Conservation (phyloP, 2,329 filamentous ascomycete genomes). For the Cladosporium austrohemisphaericum region DNA sequence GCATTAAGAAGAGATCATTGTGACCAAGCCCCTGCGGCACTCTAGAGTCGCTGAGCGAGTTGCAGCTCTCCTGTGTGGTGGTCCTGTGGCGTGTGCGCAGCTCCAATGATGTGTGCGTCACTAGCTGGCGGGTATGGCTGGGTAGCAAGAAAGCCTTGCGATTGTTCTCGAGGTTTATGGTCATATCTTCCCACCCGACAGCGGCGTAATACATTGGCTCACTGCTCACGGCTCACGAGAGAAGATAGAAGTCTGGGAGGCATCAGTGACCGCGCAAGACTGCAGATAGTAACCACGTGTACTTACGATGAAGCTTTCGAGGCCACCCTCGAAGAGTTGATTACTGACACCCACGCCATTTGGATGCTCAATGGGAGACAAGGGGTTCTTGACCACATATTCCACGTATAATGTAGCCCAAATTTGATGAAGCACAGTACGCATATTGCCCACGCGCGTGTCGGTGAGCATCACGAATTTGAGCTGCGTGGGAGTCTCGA, state of each 20-base stretch:
- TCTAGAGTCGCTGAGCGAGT: too few species aligned
- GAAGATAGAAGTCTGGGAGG: neutral
- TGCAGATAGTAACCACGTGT: neutral
- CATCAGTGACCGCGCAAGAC: neutral
- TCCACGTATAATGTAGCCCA: slow-evolving; percentile 98
- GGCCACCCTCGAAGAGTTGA: slow-evolving; percentile 60
- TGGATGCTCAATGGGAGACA: slow-evolving; percentile 59
- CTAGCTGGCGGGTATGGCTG: too few species aligned
- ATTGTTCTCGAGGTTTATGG: too few species aligned
- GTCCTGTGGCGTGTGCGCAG: too few species aligned
- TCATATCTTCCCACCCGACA: too few species aligned
- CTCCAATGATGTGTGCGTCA: too few species aligned
- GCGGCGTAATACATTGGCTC: too few species aligned
- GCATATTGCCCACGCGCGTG: slow-evolving; percentile 81
- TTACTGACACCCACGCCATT: slow-evolving; percentile 61
- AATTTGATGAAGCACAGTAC: slow-evolving; percentile 93
- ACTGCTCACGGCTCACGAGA: slow-evolving; percentile 2
- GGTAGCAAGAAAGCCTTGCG: too few species aligned
- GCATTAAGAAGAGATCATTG: too few species aligned
- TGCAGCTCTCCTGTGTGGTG: too few species aligned
- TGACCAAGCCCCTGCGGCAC: too few species aligned
- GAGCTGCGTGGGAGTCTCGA: slow-evolving; percentile 92
- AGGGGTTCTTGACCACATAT: slow-evolving; percentile 68
- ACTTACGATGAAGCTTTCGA: slow-evolving; percentile 71
- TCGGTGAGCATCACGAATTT: slow-evolving; percentile 98